A percentile compares a stretch with the other conserved stretches of the same genome.
Conservation (phyloP, 2,329 filamentous ascomycete species). For the Fusarium kyushuense region DNA sequence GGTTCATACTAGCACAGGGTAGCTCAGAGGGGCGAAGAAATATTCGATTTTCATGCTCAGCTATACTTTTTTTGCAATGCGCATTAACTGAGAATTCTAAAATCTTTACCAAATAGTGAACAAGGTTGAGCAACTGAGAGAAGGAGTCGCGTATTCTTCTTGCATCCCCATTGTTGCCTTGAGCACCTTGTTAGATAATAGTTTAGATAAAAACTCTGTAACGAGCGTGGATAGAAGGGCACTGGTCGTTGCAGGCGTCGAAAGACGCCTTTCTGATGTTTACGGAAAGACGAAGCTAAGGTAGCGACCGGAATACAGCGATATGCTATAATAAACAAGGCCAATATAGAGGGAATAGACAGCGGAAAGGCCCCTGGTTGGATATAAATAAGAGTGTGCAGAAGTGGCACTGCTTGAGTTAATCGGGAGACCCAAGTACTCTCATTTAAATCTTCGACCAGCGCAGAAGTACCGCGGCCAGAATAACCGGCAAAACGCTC, state of each 20-base stretch:
- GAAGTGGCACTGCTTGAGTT: constrained; percentile 1
- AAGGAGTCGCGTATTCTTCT: background rate
- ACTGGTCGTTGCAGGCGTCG: background rate
- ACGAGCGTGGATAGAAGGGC: constrained; percentile 8
- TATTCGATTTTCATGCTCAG: background rate
- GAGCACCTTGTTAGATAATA: background rate
- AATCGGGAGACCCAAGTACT: background rate
- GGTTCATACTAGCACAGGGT: background rate
- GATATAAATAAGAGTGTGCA: constrained; percentile 13
- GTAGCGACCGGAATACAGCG: constrained; percentile 30
- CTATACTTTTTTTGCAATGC: background rate
- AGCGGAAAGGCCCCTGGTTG: background rate
- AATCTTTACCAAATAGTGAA: background rate
- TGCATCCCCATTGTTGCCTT: background rate
- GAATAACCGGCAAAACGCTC: constrained; percentile 77
- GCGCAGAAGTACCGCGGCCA: constrained; percentile 44
- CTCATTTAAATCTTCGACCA: constrained; percentile 43
- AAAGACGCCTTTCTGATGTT: background rate
- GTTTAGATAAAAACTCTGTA: background rate
- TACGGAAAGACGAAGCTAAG: background rate
- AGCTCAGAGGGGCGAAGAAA: background rate
- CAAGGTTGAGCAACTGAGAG: background rate
- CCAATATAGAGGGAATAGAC: background rate
- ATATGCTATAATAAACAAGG: constrained; percentile 11
- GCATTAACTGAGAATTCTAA: background rate